phyloP scores from a whole-genome alignment of 2,329 filamentous ascomycete genomes.

The Tolypocladium ovalisporum region DNA sequence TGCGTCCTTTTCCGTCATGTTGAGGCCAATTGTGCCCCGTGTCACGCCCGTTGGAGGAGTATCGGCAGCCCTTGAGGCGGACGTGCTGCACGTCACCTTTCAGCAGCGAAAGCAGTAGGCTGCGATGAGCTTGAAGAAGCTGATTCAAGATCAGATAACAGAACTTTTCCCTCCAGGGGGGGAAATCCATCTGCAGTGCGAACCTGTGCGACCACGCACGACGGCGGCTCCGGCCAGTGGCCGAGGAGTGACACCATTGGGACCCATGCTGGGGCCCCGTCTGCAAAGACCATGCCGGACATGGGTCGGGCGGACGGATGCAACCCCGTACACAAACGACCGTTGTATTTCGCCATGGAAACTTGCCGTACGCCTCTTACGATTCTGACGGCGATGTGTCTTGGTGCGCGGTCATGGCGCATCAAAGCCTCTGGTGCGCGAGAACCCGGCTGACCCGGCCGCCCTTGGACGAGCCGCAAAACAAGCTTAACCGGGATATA shows the following conservation, averaged over 20 bases:
- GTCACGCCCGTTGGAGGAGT: background rate
- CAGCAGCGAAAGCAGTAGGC: background rate
- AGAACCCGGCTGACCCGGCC: background rate
- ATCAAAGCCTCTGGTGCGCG: background rate
- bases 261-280: background rate
- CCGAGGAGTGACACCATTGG: background rate
- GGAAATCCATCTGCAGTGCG: background rate
- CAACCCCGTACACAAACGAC: background rate
- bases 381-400: background rate
- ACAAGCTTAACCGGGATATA: background rate
- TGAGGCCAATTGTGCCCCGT: background rate
- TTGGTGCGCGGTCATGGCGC: background rate
- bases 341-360: background rate
- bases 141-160: background rate
- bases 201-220: background rate
- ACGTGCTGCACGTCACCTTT: background rate
- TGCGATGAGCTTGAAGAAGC: background rate
- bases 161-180: background rate
- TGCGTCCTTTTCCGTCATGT: background rate
- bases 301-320: background rate
- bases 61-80: background rate
- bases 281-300: background rate
- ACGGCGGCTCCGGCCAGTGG: background rate
- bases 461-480: background rate
- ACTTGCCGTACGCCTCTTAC: background rate